Evolutionary conservation across 2,329 filamentous ascomycete species (phyloP).

Genomic region (Sporothrix euskadiensis): DNA sequence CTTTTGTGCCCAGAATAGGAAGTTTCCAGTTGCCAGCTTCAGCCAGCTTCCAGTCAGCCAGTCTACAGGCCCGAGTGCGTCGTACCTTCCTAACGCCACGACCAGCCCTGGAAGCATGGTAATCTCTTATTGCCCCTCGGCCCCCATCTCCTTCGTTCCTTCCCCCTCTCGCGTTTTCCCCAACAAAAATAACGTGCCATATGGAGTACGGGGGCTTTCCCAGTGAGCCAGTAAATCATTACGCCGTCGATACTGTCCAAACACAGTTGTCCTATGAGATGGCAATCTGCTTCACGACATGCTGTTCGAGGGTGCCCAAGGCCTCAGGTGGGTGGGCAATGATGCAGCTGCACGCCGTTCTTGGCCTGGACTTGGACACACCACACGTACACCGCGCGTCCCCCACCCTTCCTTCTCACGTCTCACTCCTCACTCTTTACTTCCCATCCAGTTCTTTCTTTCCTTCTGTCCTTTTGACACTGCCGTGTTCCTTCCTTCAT

Average conservation of each 20-base stretch:
- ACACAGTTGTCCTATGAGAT: not conserved
- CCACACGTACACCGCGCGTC: not conserved
- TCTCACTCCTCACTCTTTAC: conserved; percentile 1
- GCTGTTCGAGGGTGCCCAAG: not conserved
- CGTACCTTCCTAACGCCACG: not conserved
- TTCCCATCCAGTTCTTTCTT: not conserved
- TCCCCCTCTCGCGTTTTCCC: not conserved
- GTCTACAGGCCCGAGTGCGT: not conserved
- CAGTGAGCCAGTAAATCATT: not conserved
- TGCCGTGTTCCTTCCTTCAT: not conserved
- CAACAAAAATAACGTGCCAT: not conserved
- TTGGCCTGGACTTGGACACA: not conserved
- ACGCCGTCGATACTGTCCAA: not conserved
- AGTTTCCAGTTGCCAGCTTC: not conserved
- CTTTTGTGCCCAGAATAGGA: not conserved
- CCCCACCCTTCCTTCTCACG: not conserved
- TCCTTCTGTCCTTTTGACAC: not conserved
- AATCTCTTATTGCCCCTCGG: not conserved
- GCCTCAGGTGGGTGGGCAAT: not conserved
- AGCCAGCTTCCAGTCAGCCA: too few relatives aligned
- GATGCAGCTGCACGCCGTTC: not conserved
- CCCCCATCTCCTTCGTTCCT: not conserved
- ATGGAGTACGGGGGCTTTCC: too few relatives aligned
- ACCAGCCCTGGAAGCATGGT: not conserved
- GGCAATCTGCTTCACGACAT: not conserved